Evolutionary conservation across 768 basidiomycete genomes (phyloP).

Genomic region (Mycena amicta): DNA sequence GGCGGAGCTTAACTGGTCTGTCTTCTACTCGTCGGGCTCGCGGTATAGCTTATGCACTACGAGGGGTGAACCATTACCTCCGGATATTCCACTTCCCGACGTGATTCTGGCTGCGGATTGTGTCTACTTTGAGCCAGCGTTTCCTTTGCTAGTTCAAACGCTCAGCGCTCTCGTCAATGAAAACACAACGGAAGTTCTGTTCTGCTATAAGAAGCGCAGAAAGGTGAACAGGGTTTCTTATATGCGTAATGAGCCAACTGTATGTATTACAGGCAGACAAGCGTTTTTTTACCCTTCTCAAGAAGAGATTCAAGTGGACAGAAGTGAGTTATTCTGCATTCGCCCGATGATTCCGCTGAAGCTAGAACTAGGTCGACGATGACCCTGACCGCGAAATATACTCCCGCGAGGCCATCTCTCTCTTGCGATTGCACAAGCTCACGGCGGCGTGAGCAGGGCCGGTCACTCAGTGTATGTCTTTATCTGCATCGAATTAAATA

Average conservation of each 20-base stretch:
- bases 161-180: conserved; percentile 61
- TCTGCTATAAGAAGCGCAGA: conserved; percentile 93
- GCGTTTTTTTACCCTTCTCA: conserved; percentile 80
- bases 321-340: conserved; percentile 45
- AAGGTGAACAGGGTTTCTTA: too few species aligned
- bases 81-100: conserved; percentile 51
- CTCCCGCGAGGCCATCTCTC: conserved; percentile 64
- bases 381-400: conserved; percentile 63
- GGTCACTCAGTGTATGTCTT: conserved; percentile 33
- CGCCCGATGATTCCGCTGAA: neutral
- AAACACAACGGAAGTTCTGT: conserved; percentile 67
- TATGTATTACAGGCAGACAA: conserved; percentile 81
- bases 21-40: conserved; percentile 14
- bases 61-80: conserved; percentile 70
- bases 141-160: conserved; percentile 83
- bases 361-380: conserved; percentile 52
- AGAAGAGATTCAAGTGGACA: conserved; percentile 74
- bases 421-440: conserved; percentile 52
- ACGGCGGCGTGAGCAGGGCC: neutral
- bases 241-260: too few species aligned
- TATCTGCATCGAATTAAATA: conserved; percentile 33
- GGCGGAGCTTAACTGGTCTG: conserved; percentile 82
- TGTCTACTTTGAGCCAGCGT: conserved; percentile 94
- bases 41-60: conserved; percentile 6
- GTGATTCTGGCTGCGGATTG: conserved; percentile 91